phyloP scores from a whole-genome alignment of 805 yeast species.

The Candida maesae region DNA sequence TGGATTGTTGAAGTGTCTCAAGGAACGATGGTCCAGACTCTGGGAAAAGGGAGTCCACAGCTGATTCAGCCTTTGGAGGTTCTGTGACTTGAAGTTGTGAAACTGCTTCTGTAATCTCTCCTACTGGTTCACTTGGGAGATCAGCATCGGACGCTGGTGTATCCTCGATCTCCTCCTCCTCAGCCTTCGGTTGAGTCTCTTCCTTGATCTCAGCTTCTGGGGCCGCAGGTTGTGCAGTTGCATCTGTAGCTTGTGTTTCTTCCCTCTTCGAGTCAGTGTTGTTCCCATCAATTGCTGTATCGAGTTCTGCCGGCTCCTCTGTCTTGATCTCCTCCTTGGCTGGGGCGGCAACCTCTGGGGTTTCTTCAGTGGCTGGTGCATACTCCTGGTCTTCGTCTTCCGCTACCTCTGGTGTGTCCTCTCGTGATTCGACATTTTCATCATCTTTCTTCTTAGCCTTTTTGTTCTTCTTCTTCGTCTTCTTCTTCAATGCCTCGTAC shows the following conservation, averaged over 20 bases:
- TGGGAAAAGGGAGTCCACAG: slow-evolving; percentile 17
- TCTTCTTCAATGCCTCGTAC: slow-evolving; percentile 66
- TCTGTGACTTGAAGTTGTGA: neutral
- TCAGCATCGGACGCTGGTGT: too few species aligned
- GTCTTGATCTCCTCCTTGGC: too few species aligned
- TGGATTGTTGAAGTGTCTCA: slow-evolving; percentile 22
- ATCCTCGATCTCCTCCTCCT: neutral
- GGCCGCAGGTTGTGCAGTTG: too few species aligned
- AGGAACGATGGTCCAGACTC: slow-evolving; percentile 26
- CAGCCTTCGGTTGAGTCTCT: neutral
- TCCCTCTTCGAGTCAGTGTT: too few species aligned
- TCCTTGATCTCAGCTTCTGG: too few species aligned
- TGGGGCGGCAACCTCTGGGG: too few species aligned
- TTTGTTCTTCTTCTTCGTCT: slow-evolving; percentile 45
- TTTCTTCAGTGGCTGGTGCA: too few species aligned
- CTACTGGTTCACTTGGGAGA: too few species aligned
- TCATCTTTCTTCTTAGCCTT: slow-evolving; percentile 28
- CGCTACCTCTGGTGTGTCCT: slow-evolving; percentile 15
- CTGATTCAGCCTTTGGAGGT: slow-evolving; percentile 3
- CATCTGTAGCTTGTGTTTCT: too few species aligned
- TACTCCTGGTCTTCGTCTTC: slow-evolving; percentile 11
- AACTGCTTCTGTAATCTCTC: neutral
- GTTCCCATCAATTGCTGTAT: too few species aligned
- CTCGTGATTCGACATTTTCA: slow-evolving; percentile 16
- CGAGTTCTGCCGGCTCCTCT: too few species aligned